These are phyloP conservation scores for Penicillium sp. DNA, from an alignment of 2,329 filamentous ascomycete genomes.

Conservation along the genomic window DNA sequence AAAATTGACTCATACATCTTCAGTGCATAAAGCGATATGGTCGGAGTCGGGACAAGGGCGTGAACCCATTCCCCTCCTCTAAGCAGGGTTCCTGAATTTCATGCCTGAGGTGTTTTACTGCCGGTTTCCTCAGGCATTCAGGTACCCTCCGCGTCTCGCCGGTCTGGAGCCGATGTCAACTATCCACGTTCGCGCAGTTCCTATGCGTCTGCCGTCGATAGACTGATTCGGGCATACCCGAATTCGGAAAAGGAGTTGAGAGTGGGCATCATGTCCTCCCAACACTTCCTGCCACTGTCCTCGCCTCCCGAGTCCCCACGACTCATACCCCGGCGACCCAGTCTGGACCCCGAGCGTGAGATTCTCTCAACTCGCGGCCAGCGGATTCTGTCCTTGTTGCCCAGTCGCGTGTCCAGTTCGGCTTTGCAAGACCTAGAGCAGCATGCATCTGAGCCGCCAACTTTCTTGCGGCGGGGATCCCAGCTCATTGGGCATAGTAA, in stretches of 20 bases:
- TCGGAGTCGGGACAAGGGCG: not conserved
- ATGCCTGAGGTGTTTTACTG: not conserved
- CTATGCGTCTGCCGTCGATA: not conserved
- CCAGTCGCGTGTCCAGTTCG: slow-evolving; percentile 31
- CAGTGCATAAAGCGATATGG: no score
- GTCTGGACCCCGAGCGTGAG: slow-evolving; percentile 40
- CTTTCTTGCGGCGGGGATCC: slow-evolving; percentile 21
- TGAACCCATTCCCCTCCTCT: not conserved
- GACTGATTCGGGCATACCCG: not conserved
- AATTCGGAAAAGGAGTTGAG: not conserved
- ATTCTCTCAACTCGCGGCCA: slow-evolving; percentile 47
- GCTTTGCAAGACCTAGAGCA: slow-evolving; percentile 25
- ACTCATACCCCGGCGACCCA: slow-evolving; percentile 32
- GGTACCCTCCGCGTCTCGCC: not conserved
- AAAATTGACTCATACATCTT: no score
- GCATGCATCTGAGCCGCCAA: slow-evolving; percentile 10
- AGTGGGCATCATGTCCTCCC: slow-evolving; percentile 19
- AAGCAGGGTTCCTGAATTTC: not conserved
- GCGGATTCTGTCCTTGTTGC: slow-evolving; percentile 38
- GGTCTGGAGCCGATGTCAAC: no score
- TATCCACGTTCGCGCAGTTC: not conserved
- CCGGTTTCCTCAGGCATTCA: not conserved
- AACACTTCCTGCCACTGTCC: slow-evolving; percentile 20
- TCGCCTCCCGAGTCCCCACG: slow-evolving; percentile 18
- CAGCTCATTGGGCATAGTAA: slow-evolving; percentile 82